Base-by-base conservation (phyloP, 2,329 filamentous ascomycete species). In the Fusarium buxicola region DNA sequence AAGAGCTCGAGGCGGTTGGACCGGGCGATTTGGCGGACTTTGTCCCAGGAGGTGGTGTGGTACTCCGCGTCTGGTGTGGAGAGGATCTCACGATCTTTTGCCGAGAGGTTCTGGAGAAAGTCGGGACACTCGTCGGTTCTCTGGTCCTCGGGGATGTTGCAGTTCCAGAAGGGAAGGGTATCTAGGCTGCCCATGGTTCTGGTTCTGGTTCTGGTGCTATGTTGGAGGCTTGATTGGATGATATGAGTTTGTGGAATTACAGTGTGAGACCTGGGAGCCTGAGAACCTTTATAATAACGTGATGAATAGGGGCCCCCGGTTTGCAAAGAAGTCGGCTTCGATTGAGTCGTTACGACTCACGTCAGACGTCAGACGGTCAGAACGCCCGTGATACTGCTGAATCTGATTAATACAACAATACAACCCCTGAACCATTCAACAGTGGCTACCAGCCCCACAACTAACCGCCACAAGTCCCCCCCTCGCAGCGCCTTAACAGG, bases 1-100 rank as follows among this genome's bases (percentile, higher is more conserved):
- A 98, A 96, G 11, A 80, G 80, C 70, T 92, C 88, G 40, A 97
- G 87, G 8, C 84, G 84, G 77, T 96, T 94, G 40, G 80, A 66
- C 8, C 68, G 69, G 55, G 92, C 84, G 60, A 94, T 82, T 21
- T 83, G 74, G 70, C 80, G 82, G 48, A 94, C 90, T 63, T 89
- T 80, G 5, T 83, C 78, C 94, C 94, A 98, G 1, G 83, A 80
- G 70, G 89, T 81, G 45, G 82, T 75, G 46, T 74, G 75, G 76
- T 91, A 95, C 10, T 86, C 77, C 11, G 81, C 75, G 73, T 97
- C 91, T 1, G 84, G 89, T 3, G 88, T 93, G 58, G 83, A 81
- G 63, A 97, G 83, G 70, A 93, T 91, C 36, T 75, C 73, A 12
- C 82, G 80, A 74, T 96, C 91, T 77, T 95, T 96, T 39, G 81